These are phyloP conservation scores for Candida jianshihensis DNA, from an alignment of 805 yeast species.

Conservation along the genomic window DNA sequence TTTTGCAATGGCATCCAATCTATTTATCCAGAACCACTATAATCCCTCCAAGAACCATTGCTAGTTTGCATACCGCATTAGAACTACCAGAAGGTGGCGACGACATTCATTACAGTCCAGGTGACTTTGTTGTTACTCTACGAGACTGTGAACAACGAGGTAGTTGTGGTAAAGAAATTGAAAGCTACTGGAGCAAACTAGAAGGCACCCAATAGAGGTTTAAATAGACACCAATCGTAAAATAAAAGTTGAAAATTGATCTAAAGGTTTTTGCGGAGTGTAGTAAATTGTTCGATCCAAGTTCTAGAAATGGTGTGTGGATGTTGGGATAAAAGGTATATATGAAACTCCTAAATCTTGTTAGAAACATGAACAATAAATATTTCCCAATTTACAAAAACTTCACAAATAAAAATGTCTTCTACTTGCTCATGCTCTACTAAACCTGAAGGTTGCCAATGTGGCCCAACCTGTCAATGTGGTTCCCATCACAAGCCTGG, in stretches of 20 bases:
- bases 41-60: slow-evolving; percentile 56
- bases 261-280: too few species aligned
- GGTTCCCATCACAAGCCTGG: neutral
- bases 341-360: neutral
- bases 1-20: slow-evolving; percentile 92
- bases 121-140: slow-evolving; percentile 64
- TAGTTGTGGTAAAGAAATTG: slow-evolving; percentile 46
- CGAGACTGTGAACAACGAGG: slow-evolving; percentile 44
- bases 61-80: slow-evolving; percentile 35
- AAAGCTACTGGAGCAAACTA: slow-evolving; percentile 25
- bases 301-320: too few species aligned
- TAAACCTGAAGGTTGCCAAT: slow-evolving; percentile 1
- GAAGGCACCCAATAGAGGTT: slow-evolving; percentile 5
- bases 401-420: neutral
- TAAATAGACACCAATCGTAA: too few species aligned
- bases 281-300: too few species aligned
- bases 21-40: slow-evolving; percentile 66
- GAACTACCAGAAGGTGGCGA: slow-evolving; percentile 34
- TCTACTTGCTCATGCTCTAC: slow-evolving; percentile 1
- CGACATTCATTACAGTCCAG: slow-evolving; percentile 44
- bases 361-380: neutral
- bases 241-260: too few species aligned
- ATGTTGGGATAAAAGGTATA: too few species aligned
- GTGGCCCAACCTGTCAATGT: slow-evolving; percentile 1
- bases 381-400: neutral